These are phyloP conservation scores for Picea mariana DNA, from an alignment of 83 land plant species.

Conservation along the genomic window DNA sequence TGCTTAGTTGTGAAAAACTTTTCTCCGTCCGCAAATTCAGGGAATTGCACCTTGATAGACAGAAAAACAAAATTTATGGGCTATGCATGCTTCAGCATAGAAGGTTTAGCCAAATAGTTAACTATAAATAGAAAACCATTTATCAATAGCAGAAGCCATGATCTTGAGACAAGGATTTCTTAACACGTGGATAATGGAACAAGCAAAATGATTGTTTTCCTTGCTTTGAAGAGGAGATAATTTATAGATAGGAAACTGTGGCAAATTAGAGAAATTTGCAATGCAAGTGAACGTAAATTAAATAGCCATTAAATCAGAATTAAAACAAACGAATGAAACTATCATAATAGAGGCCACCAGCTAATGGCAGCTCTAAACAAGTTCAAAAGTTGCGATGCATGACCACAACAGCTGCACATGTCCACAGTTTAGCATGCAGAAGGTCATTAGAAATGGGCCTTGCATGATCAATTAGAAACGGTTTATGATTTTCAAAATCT, in stretches of 20 bases:
- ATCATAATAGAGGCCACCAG: not conserved
- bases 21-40: no score
- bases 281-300: not conserved
- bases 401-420: not conserved
- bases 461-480: not conserved
- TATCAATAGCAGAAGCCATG: not conserved
- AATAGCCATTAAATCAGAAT: not conserved
- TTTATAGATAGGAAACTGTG: not conserved
- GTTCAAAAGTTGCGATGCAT: not conserved
- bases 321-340: not conserved
- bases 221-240: not conserved
- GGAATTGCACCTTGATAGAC: no score
- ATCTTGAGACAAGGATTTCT: not conserved
- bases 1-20: no score
- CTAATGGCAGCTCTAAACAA: not conserved
- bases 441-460: not conserved
- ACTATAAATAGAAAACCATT: not conserved
- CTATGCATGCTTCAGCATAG: slow-evolving; percentile 6
- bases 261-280: not conserved
- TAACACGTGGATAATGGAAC: not conserved
- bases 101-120: not conserved
- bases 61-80: no score
- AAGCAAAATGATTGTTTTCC: not conserved
- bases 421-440: not conserved
- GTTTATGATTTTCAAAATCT: not conserved